These are phyloP conservation scores for Juncus effusus DNA, from an alignment of 176 grass and related monocot genomes.

Conservation along the genomic window DNA sequence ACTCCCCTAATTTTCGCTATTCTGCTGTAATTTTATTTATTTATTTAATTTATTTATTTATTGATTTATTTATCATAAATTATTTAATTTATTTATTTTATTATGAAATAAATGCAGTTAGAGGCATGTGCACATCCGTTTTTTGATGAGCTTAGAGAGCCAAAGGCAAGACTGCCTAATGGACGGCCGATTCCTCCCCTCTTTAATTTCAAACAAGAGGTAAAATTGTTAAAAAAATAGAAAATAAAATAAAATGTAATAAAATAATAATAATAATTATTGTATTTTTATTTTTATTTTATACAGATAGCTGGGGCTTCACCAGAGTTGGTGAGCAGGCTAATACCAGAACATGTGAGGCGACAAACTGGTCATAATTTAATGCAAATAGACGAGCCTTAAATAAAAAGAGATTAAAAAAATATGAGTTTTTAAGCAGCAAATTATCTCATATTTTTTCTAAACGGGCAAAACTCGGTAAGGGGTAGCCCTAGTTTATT, in stretches of 20 bases:
- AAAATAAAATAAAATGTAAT: background rate
- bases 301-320: slow-evolving; percentile 67
- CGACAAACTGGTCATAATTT: slow-evolving; percentile 64
- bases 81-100: slow-evolving; percentile 7
- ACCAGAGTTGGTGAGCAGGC: slow-evolving; percentile 62
- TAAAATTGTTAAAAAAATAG: slow-evolving; percentile 26
- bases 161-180: slow-evolving; percentile 48
- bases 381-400: slow-evolving; percentile 31
- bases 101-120: slow-evolving; percentile 37
- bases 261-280: slow-evolving; percentile 25
- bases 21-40: slow-evolving; percentile 34
- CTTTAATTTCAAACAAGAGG: slow-evolving; percentile 66
- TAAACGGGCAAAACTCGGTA: slow-evolving; percentile 24
- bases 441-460: slow-evolving; percentile 15
- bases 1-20: slow-evolving; percentile 54
- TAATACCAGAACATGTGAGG: slow-evolving; percentile 68
- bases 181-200: slow-evolving; percentile 47
- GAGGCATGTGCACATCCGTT: slow-evolving; percentile 69
- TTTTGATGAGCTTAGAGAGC: slow-evolving; percentile 63
- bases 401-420: slow-evolving; percentile 11
- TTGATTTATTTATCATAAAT: slow-evolving; percentile 2
- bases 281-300: background rate
- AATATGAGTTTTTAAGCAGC: slow-evolving; percentile 23
- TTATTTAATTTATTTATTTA: background rate
- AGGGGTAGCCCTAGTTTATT: slow-evolving; percentile 19